phyloP scores from a whole-genome alignment of 2,329 filamentous ascomycete species.

The Colletotrichum plurivorum region DNA sequence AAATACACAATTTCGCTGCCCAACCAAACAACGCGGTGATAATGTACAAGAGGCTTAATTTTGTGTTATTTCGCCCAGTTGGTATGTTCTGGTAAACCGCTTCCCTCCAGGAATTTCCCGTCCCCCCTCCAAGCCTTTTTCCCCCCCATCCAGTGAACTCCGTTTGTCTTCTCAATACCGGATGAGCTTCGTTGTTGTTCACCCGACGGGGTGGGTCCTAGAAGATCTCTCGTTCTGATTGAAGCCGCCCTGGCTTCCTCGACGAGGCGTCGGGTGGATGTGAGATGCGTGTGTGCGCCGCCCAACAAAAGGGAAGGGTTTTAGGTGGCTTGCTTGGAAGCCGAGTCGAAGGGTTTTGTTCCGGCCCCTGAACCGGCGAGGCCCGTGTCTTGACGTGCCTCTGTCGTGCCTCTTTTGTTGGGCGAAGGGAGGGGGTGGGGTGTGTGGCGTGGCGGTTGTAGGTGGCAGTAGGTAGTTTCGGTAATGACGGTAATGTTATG shows the following conservation, averaged over 20 bases:
- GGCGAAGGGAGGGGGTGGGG: constrained; percentile 2
- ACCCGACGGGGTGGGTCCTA: neutral
- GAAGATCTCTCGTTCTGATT: neutral
- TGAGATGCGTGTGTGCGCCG: constrained; percentile 11
- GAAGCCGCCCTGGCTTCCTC: constrained; percentile 1
- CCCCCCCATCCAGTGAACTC: constrained; percentile 22
- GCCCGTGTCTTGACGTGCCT: neutral
- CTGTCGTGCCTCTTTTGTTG: neutral
- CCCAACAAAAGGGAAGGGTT: neutral
- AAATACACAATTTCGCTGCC: constrained; percentile 25
- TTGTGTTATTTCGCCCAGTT: constrained; percentile 10
- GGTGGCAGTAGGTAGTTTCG: neutral
- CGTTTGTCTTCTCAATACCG: neutral
- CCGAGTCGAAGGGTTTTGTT: neutral
- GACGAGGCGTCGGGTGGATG: neutral
- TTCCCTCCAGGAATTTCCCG: neutral
- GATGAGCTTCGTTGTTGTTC: constrained; percentile 9
- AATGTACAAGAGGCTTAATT: constrained; percentile 24
- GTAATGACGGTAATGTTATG: constrained; percentile 12
- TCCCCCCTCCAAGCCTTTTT: neutral
- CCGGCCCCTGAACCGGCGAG: neutral
- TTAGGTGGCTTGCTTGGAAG: neutral
- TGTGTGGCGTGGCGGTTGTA: constrained; percentile 5
- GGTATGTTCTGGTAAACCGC: neutral
- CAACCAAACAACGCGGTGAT: constrained; percentile 26